Conservation (phyloP, 768 basidiomycete species). For the Pholiota conissans region DNA sequence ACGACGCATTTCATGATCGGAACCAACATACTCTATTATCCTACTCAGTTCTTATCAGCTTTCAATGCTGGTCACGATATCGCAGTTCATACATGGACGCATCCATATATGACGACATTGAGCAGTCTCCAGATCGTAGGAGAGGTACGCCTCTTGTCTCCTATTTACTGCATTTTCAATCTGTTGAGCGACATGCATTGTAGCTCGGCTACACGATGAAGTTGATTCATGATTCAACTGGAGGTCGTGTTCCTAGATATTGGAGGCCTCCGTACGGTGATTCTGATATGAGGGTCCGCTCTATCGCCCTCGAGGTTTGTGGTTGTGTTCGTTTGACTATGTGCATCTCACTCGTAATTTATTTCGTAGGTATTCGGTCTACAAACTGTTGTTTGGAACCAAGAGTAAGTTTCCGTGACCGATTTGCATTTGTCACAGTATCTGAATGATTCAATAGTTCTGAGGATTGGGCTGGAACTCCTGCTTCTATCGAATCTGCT, state of each 20-base stretch:
- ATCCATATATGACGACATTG: conserved; percentile 81
- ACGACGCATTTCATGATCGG: conserved; percentile 94
- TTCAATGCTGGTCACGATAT: conserved; percentile 48
- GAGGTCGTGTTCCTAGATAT: conserved; percentile 66
- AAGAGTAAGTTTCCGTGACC: conserved; percentile 58
- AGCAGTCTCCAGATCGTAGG: conserved; percentile 68
- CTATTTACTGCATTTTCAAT: not conserved
- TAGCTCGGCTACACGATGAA: conserved; percentile 80
- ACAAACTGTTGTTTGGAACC: conserved; percentile 87
- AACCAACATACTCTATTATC: conserved; percentile 62
- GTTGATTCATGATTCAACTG: conserved; percentile 77
- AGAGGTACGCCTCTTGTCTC: conserved; percentile 38
- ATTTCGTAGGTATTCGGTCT: conserved; percentile 63
- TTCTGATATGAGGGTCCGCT: conserved; percentile 77
- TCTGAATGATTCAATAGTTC: conserved; percentile 43
- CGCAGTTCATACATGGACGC: conserved; percentile 66
- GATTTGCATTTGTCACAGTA: not conserved
- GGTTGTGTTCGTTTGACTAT: not conserved
- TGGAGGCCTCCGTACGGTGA: conserved; percentile 94
- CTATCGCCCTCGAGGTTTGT: conserved; percentile 77
- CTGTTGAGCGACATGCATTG: conserved; percentile 1
- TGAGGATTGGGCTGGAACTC: conserved; percentile 71
- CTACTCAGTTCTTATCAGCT: conserved; percentile 53
- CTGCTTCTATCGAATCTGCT: conserved; percentile 41
- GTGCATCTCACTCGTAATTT: not conserved